phyloP scores from a whole-genome alignment of 176 grass and related monocot species.

The Chloris gayana region DNA sequence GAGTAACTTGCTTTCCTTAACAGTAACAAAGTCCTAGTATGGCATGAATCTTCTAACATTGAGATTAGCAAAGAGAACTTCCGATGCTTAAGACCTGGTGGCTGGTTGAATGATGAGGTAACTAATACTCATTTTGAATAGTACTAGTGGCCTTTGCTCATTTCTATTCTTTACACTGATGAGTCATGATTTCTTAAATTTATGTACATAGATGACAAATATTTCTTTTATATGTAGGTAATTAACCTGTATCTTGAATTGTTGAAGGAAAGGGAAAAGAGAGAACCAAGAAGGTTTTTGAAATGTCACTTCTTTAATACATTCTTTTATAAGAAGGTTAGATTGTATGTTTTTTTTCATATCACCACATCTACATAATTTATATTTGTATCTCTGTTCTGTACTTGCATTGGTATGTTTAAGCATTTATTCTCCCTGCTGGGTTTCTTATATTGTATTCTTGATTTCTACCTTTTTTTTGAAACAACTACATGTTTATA shows the following conservation, averaged over 20 bases:
- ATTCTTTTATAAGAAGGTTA: slow-evolving; percentile 97
- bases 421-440: neutral
- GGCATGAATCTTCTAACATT: slow-evolving; percentile 77
- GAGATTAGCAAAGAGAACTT: slow-evolving; percentile 75
- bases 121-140: slow-evolving; percentile 43
- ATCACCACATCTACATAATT: neutral
- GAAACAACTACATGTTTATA: neutral
- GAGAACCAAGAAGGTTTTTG: slow-evolving; percentile 65
- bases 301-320: slow-evolving; percentile 98
- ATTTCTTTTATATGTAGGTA: slow-evolving; percentile 59
- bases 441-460: slow-evolving; percentile 9
- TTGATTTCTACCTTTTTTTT: neutral
- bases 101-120: slow-evolving; percentile 95
- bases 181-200: neutral
- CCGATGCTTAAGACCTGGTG: slow-evolving; percentile 63
- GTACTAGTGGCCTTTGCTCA: slow-evolving; percentile 1
- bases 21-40: slow-evolving; percentile 60
- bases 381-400: neutral
- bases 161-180: slow-evolving; percentile 8
- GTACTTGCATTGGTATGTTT: neutral
- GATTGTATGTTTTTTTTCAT: slow-evolving; percentile 30
- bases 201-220: slow-evolving; percentile 18
- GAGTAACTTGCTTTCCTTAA: slow-evolving; percentile 2
- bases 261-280: slow-evolving; percentile 76
- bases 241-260: slow-evolving; percentile 93